Base-by-base conservation (phyloP, 495 filamentous ascomycete genomes). In the Chaetomium fimeti region DNA sequence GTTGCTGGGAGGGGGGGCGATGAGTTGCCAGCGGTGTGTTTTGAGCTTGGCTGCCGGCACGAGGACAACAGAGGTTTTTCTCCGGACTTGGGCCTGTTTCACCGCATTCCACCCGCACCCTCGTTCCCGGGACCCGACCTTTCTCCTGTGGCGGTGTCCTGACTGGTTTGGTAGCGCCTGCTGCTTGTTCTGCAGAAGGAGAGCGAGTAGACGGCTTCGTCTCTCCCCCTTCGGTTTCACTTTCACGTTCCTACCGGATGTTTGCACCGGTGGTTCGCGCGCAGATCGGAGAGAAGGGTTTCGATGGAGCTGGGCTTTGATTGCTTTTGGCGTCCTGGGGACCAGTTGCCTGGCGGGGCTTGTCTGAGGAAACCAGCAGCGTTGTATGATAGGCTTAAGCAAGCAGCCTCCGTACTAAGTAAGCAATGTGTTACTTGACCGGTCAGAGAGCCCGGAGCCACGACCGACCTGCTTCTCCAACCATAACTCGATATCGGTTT, bases 21-120 rank as follows among this genome's bases (percentile, higher is more conserved):
- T 36, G n/a, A n/a, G n/a, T n/a, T n/a, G n/a, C n/a, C n/a, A n/a
- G n/a, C n/a, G n/a, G n/a, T n/a, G 62, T 22, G 48, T 36, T 29
- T n/a, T 24, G 52, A 59, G 58, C n/a, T 51, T 59, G 56, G 43
- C n/a, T 43, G 36, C 49, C 63, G 52, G 64, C 70, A 73, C 72
- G 72, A 74, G 72, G 71, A 70, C 72, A 73, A 29, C 69, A 73
- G 71, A 73, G 63, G 45, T 66, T 71, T 72, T 43, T 54, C 28
- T 52, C 54, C 29, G 45, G 28, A 15, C 40, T 13, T 47, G 13
- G 38, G 42, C 29, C 15, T 59, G 55, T 58, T 47, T 29, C 62
- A 45, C 24, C 22, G 11, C 47, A 47, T 56, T 25, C 38, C 45
- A 49, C 4, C 45, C 45, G 45, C n/a, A n/a, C n/a, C 20, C 45